These are phyloP conservation scores for Centrapalus pauciflorus DNA, from an alignment of 129 eudicot species.

Conservation along the genomic window DNA sequence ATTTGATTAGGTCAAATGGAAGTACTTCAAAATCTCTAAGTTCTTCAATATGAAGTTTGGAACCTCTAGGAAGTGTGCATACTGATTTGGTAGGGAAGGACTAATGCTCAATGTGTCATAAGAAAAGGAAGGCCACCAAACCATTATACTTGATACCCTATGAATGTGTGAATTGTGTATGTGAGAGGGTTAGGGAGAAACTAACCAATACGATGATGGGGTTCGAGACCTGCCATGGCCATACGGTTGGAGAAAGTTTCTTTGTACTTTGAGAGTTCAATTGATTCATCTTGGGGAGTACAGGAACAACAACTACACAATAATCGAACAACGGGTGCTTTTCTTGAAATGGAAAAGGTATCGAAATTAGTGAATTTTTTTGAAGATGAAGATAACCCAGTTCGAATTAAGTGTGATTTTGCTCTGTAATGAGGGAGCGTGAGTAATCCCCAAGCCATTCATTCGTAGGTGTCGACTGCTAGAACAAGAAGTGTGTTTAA, in stretches of 20 bases:
- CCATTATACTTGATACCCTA: too few species aligned
- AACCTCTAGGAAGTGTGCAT: too few species aligned
- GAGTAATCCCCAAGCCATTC: conserved; percentile 37
- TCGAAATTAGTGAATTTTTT: neutral
- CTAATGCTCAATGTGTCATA: too few species aligned
- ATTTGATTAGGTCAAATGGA: neutral
- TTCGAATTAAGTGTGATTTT: conserved; percentile 23
- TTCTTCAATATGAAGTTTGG: too few species aligned
- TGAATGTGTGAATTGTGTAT: neutral
- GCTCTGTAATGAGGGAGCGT: conserved; percentile 21
- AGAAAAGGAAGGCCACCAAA: too few species aligned
- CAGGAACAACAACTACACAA: conserved; percentile 38
- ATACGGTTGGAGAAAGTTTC: conserved; percentile 54
- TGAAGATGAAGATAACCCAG: conserved; percentile 13
- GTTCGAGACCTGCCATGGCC: conserved; percentile 74
- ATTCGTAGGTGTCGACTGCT: neutral
- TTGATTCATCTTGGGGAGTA: conserved; percentile 11
- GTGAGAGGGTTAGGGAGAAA: neutral
- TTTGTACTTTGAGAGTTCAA: conserved; percentile 35
- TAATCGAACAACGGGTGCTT: neutral
- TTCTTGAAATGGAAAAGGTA: conserved; percentile 20
- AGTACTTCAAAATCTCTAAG: neutral
- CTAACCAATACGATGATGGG: conserved; percentile 77
- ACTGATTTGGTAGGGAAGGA: too few species aligned
- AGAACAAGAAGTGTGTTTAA: too few species aligned